These are phyloP conservation scores for Dryas drummondii DNA, from an alignment of 306 rosid species.

Conservation along the genomic window DNA sequence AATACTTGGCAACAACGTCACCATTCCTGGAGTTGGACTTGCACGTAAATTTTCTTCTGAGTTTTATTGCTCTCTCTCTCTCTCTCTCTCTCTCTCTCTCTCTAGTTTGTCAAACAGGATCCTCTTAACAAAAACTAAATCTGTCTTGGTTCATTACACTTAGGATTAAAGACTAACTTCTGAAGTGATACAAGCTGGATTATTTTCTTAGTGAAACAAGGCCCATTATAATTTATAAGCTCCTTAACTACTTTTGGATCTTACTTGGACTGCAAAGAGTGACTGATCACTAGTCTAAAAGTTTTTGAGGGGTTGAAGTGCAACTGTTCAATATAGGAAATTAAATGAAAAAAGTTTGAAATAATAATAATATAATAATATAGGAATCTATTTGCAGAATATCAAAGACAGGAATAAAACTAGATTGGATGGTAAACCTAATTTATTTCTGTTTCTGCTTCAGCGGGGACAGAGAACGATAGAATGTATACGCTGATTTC, in stretches of 20 bases:
- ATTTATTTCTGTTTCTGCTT: conserved; percentile 20
- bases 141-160: not conserved
- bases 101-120: not conserved
- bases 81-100: not conserved
- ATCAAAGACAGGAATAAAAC: too few relatives aligned
- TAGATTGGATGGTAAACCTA: conserved; percentile 8
- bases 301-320: not conserved
- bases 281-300: not conserved
- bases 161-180: not conserved
- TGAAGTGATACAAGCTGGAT: not conserved
- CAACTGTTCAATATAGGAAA: too few relatives aligned
- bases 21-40: conserved; percentile 80
- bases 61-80: conserved; percentile 8
- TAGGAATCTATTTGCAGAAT: too few relatives aligned
- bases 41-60: conserved; percentile 63
- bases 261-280: not conserved
- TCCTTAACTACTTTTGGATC: not conserved
- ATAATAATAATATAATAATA: too few relatives aligned
- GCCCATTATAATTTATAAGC: not conserved
- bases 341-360: too few relatives aligned
- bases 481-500: conserved; percentile 57
- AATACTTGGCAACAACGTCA: conserved; percentile 78
- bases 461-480: conserved; percentile 69
- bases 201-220: conserved; percentile 6
- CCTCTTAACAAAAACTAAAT: not conserved